A percentile compares a stretch with the other conserved stretches of the same genome.
These are phyloP conservation scores for Ogataea pilisensis DNA, from an alignment of 805 yeast genomes.

Conservation along the genomic window DNA sequence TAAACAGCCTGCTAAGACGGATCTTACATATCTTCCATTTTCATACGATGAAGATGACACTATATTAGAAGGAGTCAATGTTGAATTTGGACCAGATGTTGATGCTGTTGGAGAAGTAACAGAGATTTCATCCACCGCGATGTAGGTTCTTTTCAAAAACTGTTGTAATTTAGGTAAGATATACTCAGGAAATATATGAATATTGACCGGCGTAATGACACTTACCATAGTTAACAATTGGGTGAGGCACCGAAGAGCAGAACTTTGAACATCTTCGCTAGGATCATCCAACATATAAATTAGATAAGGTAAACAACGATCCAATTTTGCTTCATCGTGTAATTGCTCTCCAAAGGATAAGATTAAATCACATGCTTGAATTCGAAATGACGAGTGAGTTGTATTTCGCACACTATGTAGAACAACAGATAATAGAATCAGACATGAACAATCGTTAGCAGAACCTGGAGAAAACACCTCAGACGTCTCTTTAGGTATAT, in stretches of 20 bases:
- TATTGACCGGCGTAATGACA: conserved; percentile 69
- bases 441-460: conserved; percentile 41
- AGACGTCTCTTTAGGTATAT: conserved; percentile 38
- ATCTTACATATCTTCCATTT: conserved; percentile 44
- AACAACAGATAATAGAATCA: conserved; percentile 55
- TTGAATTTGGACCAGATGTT: conserved; percentile 2
- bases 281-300: conserved; percentile 68
- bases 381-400: conserved; percentile 52
- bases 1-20: conserved; percentile 66
- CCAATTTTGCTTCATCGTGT: conserved; percentile 80
- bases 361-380: conserved; percentile 72
- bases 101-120: conserved; percentile 10
- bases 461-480: conserved; percentile 19
- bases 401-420: conserved; percentile 60
- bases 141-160: conserved; percentile 36
- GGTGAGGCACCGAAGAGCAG: conserved; percentile 61
- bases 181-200: conserved; percentile 75
- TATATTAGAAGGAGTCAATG: background rate
- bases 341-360: conserved; percentile 71
- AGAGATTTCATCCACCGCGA: conserved; percentile 21
- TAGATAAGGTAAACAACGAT: conserved; percentile 78
- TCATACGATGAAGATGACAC: conserved; percentile 4
- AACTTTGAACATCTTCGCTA: conserved; percentile 58
- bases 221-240: conserved; percentile 64
- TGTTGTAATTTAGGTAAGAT: conserved; percentile 62